phyloP scores from a whole-genome alignment of 208 protist genomes.

The Acanthamoeba healyi region DNA sequence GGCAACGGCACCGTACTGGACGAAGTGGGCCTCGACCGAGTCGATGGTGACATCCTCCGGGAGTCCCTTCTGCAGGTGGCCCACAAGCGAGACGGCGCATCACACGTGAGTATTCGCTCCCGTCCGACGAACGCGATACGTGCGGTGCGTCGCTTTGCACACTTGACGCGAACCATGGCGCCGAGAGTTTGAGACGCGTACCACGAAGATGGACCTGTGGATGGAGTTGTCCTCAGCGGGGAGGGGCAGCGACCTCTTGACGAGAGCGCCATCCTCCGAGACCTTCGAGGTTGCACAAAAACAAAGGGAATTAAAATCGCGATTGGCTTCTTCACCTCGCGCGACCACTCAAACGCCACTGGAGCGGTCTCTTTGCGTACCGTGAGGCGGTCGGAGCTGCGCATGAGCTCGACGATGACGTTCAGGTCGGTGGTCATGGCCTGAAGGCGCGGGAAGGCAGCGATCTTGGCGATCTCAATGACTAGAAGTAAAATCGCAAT shows the following conservation, averaged over 20 bases:
- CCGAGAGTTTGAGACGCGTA: not conserved
- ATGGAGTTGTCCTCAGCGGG: constrained; percentile 32
- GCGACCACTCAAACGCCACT: too few species aligned
- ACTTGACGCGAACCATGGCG: too few species aligned
- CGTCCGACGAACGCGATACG: too few species aligned
- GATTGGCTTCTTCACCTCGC: too few species aligned
- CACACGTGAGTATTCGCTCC: not conserved
- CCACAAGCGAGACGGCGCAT: not conserved
- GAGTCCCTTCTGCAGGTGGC: constrained; percentile 59
- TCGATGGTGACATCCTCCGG: constrained; percentile 56
- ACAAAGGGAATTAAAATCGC: not conserved
- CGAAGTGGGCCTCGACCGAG: constrained; percentile 13
- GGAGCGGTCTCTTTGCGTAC: not conserved
- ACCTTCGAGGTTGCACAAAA: not conserved
- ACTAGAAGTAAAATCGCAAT: not conserved
- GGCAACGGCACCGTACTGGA: not conserved
- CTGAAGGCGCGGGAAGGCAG: constrained; percentile 37
- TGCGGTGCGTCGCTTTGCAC: too few species aligned
- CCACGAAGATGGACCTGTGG: constrained; percentile 16
- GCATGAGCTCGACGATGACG: not conserved
- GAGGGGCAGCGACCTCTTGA: constrained; percentile 32
- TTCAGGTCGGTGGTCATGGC: constrained; percentile 3
- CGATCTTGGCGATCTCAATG: constrained; percentile 40
- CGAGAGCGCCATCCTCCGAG: constrained; percentile 23
- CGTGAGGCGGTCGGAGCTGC: constrained; percentile 30